Conservation (phyloP, 768 basidiomycete genomes). For the Macrolepiota fuliginosa region DNA sequence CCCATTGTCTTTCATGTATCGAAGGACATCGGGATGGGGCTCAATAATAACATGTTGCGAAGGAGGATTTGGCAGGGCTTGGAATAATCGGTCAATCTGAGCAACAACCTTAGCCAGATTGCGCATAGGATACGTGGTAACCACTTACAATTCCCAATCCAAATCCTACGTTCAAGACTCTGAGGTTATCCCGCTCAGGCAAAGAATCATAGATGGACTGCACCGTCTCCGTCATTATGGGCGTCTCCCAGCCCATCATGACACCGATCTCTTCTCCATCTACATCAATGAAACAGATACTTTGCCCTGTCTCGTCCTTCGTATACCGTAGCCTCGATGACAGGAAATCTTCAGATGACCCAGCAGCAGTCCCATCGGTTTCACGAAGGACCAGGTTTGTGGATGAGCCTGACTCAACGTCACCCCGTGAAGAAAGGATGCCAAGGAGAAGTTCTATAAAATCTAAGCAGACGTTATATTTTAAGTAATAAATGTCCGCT, state of each 20-base stretch:
- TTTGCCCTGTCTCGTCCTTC: constrained; percentile 71
- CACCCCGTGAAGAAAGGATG: constrained; percentile 49
- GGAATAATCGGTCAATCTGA: constrained; percentile 84
- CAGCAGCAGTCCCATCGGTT: constrained; percentile 54
- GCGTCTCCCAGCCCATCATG: constrained; percentile 99
- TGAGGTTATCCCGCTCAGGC: constrained; percentile 47
- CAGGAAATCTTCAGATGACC: constrained; percentile 69
- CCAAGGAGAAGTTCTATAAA: constrained; percentile 67
- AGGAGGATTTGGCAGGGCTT: constrained; percentile 57
- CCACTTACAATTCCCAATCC: constrained; percentile 83
- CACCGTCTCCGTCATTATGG: constrained; percentile 86
- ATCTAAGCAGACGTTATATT: constrained; percentile 15
- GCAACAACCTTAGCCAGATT: constrained; percentile 7
- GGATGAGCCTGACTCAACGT: constrained; percentile 6
- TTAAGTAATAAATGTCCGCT: constrained; percentile 17
- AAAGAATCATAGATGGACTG: constrained; percentile 55
- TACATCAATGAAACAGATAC: constrained; percentile 70
- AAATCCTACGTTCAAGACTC: constrained; percentile 88
- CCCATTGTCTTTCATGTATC: constrained; percentile 68
- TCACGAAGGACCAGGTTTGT: constrained; percentile 39
- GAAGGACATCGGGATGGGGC: constrained; percentile 89
- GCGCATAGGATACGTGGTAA: too few species aligned
- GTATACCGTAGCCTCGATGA: constrained; percentile 66
- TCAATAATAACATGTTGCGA: constrained; percentile 87
- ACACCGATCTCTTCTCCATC: constrained; percentile 85